Conservation (phyloP, 148 eudicot genomes). For the Vaccinium vitisidaea region DNA sequence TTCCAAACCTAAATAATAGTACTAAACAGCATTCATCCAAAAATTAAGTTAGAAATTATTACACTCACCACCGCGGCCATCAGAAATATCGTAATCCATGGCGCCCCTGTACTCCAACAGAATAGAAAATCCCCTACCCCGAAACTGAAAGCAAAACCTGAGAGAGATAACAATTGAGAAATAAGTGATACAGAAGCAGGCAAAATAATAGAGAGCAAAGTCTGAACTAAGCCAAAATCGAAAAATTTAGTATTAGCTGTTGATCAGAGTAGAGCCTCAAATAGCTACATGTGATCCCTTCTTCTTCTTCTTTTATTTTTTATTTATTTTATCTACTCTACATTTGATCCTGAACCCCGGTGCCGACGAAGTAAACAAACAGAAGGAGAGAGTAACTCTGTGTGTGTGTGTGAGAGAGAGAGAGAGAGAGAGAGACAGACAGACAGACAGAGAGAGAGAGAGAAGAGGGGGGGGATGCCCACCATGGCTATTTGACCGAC, state of each 20-base stretch:
- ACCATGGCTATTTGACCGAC: background rate
- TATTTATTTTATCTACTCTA: background rate
- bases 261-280: slow-evolving; percentile 4
- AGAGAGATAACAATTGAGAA: background rate
- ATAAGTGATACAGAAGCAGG: background rate
- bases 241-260: background rate
- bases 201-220: background rate
- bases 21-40: background rate
- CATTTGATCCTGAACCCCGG: background rate
- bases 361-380: background rate
- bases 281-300: background rate
- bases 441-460: background rate
- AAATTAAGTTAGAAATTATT: background rate
- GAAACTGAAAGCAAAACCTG: background rate
- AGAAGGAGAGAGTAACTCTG: background rate
- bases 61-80: slow-evolving; percentile 57
- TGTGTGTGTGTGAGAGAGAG: background rate
- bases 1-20: too few species aligned
- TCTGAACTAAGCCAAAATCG: background rate
- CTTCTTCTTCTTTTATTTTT: too few species aligned
- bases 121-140: background rate
- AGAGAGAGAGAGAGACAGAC: background rate
- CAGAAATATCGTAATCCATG: slow-evolving; percentile 52
- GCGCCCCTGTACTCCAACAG: slow-evolving; percentile 11
- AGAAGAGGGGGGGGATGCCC: background rate